Conservation (phyloP, 2,329 filamentous ascomycete genomes). For the Xylaria sp. region DNA sequence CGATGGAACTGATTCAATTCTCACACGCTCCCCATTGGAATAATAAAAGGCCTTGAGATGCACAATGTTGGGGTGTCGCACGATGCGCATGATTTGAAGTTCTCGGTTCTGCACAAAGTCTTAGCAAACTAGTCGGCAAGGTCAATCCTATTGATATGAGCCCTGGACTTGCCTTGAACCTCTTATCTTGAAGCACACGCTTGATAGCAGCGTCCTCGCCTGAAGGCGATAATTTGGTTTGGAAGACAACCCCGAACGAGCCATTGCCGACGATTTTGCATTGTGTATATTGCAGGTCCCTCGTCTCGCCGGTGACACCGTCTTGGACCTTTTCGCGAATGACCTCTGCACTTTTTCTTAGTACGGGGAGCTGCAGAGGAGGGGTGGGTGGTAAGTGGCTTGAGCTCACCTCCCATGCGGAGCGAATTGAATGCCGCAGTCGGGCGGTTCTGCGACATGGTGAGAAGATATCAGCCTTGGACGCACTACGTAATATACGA, state of each 20-base stretch:
- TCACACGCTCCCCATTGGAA: constrained; percentile 96
- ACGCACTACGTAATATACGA: constrained; percentile 42
- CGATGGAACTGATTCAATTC: constrained; percentile 38
- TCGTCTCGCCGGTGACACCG: constrained; percentile 94
- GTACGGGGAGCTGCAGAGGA: constrained; percentile 34
- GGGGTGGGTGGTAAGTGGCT: constrained; percentile 39
- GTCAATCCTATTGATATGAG: constrained; percentile 1
- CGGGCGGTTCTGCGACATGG: constrained; percentile 58
- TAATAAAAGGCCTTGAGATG: constrained; percentile 99
- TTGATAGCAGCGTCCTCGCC: constrained; percentile 99
- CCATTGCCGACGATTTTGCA: constrained; percentile 99
- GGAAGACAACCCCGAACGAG: constrained; percentile 98
- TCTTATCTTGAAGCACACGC: constrained; percentile 97
- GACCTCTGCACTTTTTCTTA: constrained; percentile 73
- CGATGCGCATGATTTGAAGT: constrained; percentile 99
- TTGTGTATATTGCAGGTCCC: constrained; percentile 97
- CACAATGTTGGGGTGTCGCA: constrained; percentile 98
- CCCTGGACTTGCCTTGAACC: constrained; percentile 84
- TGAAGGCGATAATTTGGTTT: constrained; percentile 97
- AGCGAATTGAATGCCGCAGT: constrained; percentile 86
- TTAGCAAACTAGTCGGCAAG: constrained; percentile 35
- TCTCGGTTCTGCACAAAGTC: constrained; percentile 83
- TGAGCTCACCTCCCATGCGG: constrained; percentile 93
- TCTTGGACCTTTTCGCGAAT: constrained; percentile 99
- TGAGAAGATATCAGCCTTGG: constrained; percentile 44